Evolutionary conservation across 495 filamentous ascomycete species (phyloP).

Genomic region (Friedmanniomyces simplex): DNA sequence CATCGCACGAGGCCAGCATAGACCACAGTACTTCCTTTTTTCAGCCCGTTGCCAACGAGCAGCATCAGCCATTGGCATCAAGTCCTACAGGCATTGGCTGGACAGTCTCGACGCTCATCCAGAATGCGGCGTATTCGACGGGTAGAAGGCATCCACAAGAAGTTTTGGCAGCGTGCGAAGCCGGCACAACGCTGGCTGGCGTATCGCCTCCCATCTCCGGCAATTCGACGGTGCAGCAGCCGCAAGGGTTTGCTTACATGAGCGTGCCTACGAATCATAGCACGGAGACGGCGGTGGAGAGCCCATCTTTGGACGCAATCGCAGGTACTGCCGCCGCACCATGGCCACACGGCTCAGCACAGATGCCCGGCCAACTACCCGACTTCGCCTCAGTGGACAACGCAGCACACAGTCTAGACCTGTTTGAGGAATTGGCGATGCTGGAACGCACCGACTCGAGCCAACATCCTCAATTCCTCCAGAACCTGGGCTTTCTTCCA

Average conservation of each 20-base stretch:
- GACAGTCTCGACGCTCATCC: background rate
- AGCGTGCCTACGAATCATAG: background rate
- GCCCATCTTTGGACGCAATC: background rate
- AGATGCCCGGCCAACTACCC: background rate
- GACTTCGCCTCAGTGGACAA: no score
- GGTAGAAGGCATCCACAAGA: background rate
- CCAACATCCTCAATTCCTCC: slow-evolving; percentile 29
- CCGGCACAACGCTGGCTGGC: background rate
- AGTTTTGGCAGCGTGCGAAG: background rate
- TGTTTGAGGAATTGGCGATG: slow-evolving; percentile 27
- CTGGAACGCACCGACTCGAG: slow-evolving; percentile 16
- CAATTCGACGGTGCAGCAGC: background rate
- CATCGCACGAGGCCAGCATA: no score
- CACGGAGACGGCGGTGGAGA: background rate
- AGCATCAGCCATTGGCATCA: no score
- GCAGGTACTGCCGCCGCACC: background rate
- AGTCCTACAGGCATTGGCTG: no score
- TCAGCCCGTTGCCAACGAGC: no score
- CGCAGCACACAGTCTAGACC: slow-evolving; percentile 27
- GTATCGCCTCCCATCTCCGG: background rate
- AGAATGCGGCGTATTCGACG: background rate
- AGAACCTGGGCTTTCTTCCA: slow-evolving; percentile 30
- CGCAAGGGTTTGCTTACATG: no score
- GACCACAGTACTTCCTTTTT: no score
- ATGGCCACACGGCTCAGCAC: background rate